A percentile compares a stretch with the other conserved stretches of the same genome.
Conservation (phyloP, 148 eudicot genomes). For the Linanthus parryae region DNA sequence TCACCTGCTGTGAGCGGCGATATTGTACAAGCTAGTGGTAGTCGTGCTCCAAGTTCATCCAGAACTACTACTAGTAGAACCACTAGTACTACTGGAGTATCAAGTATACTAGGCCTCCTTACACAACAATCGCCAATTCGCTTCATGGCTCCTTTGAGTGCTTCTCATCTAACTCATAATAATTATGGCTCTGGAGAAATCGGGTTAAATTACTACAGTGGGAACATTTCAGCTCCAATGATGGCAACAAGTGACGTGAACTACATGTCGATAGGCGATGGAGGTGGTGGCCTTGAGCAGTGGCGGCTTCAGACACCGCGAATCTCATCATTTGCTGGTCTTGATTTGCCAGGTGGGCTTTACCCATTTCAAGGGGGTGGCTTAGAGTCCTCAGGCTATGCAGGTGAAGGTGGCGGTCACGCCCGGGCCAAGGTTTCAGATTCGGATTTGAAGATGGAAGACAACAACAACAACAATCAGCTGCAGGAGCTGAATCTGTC, state of each 20-base stretch:
- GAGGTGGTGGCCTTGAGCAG: constrained; percentile 15
- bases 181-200: constrained; percentile 14
- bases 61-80: too few relatives aligned
- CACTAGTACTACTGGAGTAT: constrained; percentile 2
- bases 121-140: constrained; percentile 26
- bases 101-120: constrained; percentile 17
- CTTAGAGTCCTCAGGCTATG: constrained; percentile 11
- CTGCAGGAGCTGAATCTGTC: constrained; percentile 18
- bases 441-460: constrained; percentile 17
- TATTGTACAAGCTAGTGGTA: constrained; percentile 14
- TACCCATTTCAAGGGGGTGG: constrained; percentile 18
- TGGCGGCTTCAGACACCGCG: constrained; percentile 25
- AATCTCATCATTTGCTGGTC: constrained; percentile 15
- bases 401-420: constrained; percentile 10
- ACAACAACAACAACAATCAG: constrained; percentile 31
- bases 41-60: constrained; percentile 16
- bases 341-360: background rate
- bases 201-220: constrained; percentile 27
- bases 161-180: too few relatives aligned
- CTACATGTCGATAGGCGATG: constrained; percentile 15
- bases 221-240: too few relatives aligned
- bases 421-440: constrained; percentile 11
- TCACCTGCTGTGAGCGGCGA: constrained; percentile 26
- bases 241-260: constrained; percentile 19
- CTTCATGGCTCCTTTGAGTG: constrained; percentile 27